phyloP scores from a whole-genome alignment of 1,284 basidiomycete species.

The Ganoderma leucocontextum region DNA sequence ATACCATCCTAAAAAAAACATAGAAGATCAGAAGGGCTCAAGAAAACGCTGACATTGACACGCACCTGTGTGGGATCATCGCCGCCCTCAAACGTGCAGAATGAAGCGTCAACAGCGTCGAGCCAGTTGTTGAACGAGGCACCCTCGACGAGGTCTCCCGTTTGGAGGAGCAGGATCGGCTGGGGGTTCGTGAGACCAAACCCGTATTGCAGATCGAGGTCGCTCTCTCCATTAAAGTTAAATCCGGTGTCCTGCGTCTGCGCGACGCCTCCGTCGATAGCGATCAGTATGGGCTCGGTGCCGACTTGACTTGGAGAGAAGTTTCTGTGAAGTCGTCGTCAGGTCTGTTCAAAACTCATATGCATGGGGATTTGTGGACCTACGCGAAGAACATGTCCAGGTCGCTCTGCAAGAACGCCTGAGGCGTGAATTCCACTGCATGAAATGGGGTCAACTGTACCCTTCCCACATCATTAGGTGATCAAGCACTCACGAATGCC shows the following conservation, averaged over 20 bases:
- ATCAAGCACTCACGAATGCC: slow-evolving; percentile 51
- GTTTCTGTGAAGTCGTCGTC: slow-evolving; percentile 36
- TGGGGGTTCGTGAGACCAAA: slow-evolving; percentile 56
- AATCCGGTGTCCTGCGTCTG: slow-evolving; percentile 47
- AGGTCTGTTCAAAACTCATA: background rate
- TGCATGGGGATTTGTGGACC: slow-evolving; percentile 26
- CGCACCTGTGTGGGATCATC: slow-evolving; percentile 53
- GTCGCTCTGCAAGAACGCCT: slow-evolving; percentile 53
- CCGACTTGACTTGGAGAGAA: slow-evolving; percentile 48
- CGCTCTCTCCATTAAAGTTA: slow-evolving; percentile 58
- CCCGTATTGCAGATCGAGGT: slow-evolving; percentile 62
- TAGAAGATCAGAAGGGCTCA: background rate
- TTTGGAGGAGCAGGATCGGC: slow-evolving; percentile 55
- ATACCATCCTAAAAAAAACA: slow-evolving; percentile 50
- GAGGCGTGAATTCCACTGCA: slow-evolving; percentile 59
- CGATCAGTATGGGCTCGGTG: slow-evolving; percentile 50
- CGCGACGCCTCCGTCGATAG: slow-evolving; percentile 53
- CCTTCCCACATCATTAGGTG: background rate
- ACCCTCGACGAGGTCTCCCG: slow-evolving; percentile 53
- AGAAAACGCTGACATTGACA: background rate
- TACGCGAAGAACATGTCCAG: slow-evolving; percentile 54
- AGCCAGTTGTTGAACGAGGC: slow-evolving; percentile 56
- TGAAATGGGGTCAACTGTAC: background rate
- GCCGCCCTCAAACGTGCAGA: slow-evolving; percentile 68
- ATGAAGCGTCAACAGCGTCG: slow-evolving; percentile 56